Conservation (phyloP, 768 basidiomycete species). For the Saitozyma sp. region DNA sequence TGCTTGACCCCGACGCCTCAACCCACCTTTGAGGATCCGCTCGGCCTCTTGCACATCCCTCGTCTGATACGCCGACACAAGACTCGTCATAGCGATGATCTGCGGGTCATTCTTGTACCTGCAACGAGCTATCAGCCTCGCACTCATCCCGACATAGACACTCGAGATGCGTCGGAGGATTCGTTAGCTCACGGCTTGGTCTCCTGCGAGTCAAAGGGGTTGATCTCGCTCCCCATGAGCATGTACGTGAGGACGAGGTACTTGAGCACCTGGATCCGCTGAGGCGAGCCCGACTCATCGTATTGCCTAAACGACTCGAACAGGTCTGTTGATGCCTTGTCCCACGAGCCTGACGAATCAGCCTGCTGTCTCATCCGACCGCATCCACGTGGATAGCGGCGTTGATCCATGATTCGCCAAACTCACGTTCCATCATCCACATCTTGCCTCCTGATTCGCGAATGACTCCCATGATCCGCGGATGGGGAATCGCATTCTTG, state of each 20-base stretch:
- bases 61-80: conserved; percentile 94
- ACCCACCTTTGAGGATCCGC: conserved; percentile 81
- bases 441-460: conserved; percentile 99
- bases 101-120: conserved; percentile 95
- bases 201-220: conserved; percentile 98
- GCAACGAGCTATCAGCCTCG: conserved; percentile 16
- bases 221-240: conserved; percentile 97
- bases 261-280: conserved; percentile 96
- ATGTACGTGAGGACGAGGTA: conserved; percentile 97
- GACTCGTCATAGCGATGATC: conserved; percentile 96
- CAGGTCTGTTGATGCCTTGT: conserved; percentile 93
- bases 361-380: neutral
- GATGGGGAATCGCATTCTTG: conserved; percentile 94
- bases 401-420: neutral
- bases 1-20: neutral
- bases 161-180: neutral
- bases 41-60: conserved; percentile 97
- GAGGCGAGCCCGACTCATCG: conserved; percentile 94
- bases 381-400: neutral
- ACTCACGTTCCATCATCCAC: conserved; percentile 99
- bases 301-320: conserved; percentile 99
- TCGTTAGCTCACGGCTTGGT: conserved; percentile 91
- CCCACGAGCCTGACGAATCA: conserved; percentile 75
- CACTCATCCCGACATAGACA: neutral
- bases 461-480: conserved; percentile 97